Base-by-base conservation (phyloP, 2,329 filamentous ascomycete species). In the Colletotrichum salicis region DNA sequence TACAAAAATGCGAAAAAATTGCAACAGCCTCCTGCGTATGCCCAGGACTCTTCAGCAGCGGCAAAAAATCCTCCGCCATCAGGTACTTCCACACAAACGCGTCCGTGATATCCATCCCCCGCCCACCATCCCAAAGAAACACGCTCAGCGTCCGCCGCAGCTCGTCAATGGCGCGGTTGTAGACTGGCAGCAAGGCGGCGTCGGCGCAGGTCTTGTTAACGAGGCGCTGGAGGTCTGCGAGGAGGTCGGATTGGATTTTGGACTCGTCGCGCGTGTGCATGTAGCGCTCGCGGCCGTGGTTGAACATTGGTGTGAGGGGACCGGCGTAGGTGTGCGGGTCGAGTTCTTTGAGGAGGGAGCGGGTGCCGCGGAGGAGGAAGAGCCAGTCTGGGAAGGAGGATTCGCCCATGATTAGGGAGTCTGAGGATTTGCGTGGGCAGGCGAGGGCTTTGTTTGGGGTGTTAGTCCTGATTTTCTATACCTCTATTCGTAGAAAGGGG, bases 11-110 rank as follows among this genome's bases (percentile, higher is more conserved):
- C 19, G 78, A 79, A 67, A 81, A 81, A 15, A 84, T 81, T 52
- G 76, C 77, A 5, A 84, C 69, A 2, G 79, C 76, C 45, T 78
- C 79, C 67, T 79, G 79, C 48, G 74, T 72, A n/a, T 74, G 77
- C 22, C 74, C 73, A 12, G 70, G 64, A 5, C 52, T 67, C 33
- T 76, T 76, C 13, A 85, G 73, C 27, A 84, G 75, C 19, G 79
- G 77, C 11, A 84, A 70, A 27, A 83, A 81, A 5, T 80, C 79
- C 64, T 82, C 78, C 3, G 79, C 76, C 11, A 82, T 76, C 31
- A 73, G 64, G 74, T 81, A 84, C 58, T 83, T 77, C 82, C 83
- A 84, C 5, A 82, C 75, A 65, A 84, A 84, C 1, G 82, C 76
- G 66, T 85, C 83, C 2, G 78, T 76, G 27, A 80, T 75, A 60